Evolutionary conservation across 371 early-diverging fungal genomes (phyloP), one percentile per base, ranked within the genome.

Genomic region (Mycotypha africana): DNA sequence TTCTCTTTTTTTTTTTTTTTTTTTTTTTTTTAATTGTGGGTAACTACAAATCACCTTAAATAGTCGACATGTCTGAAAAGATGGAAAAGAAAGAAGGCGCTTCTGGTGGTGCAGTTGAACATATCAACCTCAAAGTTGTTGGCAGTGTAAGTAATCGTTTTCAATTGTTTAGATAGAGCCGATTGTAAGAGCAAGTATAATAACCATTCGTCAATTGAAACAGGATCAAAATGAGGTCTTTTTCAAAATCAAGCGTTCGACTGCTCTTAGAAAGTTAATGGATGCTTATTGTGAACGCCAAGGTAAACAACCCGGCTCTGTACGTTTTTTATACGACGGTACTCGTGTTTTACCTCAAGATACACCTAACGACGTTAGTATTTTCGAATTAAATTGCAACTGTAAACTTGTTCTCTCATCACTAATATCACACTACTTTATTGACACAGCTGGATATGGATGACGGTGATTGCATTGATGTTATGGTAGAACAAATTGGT

Each of bases 221-320:
- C 5, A 58, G 49, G 45, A 62, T 61, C 35, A 34, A 40, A 81
- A 80, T 50, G 90, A 89, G 62, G 86, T 90, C 6, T 85, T 85
- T 53, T 95, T 95, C 78, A 95, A 93, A 73, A 94, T 95, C 67
- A 94, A 93, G 69, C 81, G 88, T 26, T 67, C 85, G 3, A 94
- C 96, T 20, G 89, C 81, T 46, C 74, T 95, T 26, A 80, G 87
- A 60, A 92, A 92, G 62, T 71, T 95, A 49, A 93, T 95, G 93
- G 89, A 93, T 49, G 88, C 89, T 15, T 91, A 90, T 52, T 88
- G 89, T 62, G 81, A 84, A 20, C 82, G 89, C 38, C 81, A 84
- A 55, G 86, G 94, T 56, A 76, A 92, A 73, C 63, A 84, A 22
- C 53, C 71, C 23, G 70, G 62, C 33, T 82, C 91, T 0, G 84